Conservation (phyloP, 345 rosid genomes). For the Hibiscus syriacus region DNA sequence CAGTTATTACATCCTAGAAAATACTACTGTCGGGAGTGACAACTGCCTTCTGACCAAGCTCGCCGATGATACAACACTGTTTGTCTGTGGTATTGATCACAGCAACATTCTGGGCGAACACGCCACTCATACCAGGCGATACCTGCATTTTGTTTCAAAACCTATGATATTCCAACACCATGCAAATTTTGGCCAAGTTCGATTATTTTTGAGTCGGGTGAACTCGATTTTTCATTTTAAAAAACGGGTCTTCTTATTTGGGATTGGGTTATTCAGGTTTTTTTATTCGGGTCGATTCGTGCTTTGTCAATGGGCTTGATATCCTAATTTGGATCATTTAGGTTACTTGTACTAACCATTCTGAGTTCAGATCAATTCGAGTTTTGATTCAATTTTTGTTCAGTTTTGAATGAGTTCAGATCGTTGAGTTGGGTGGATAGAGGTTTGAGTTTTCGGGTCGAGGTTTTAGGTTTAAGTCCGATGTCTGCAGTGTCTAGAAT, state of each 20-base stretch:
- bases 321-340: background rate
- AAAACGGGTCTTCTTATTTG: no score
- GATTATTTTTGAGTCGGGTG: no score
- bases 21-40: constrained; percentile 42
- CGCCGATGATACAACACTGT: constrained; percentile 42
- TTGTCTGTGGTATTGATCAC: constrained; percentile 36
- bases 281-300: background rate
- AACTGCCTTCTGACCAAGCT: constrained; percentile 38
- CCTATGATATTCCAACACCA: background rate
- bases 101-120: constrained; percentile 38
- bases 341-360: background rate
- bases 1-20: background rate
- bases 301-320: background rate
- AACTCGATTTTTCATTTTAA: no score
- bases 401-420: no score
- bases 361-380: no score
- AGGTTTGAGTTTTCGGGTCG: no score
- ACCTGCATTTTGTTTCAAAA: constrained; percentile 41
- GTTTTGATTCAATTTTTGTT: no score
- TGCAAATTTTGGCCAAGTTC: no score
- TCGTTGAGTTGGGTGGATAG: no score
- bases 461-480: background rate
- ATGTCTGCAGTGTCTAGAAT: no score
- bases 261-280: no score
- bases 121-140: constrained; percentile 44